Evolutionary conservation across 2,329 filamentous ascomycete genomes (phyloP), one percentile per base, ranked within the genome.

Genomic region (Pseudocercospora eumusae): DNA sequence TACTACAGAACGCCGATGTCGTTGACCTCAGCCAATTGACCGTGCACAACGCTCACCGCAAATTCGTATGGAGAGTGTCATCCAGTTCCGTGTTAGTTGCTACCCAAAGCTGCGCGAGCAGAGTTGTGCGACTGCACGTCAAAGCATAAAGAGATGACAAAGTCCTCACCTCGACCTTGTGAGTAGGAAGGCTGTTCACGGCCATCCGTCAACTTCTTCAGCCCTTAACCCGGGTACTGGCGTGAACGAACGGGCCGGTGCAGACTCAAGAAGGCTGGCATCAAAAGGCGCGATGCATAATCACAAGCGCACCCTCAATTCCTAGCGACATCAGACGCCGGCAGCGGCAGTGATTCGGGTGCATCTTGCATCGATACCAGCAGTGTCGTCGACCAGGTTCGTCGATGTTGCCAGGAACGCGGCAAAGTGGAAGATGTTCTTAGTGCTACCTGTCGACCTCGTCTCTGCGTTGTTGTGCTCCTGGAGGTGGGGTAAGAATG

Each of bases 11-110:
- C 23, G 63, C 58, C 53, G 57, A 63, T 54, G 44, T 59, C 52
- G 64, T 63, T 56, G 57, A 44, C 3, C 42, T 49, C 42, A 60
- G 21, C 33, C 44, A 50, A 25, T 36, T 50, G 62, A 40, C 60
- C 53, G 59, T 60, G 63, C 58, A 55, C 42, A 56, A 59, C 60
- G 40, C 56, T 66, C 64, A 68, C 64, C 66, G 66, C 64, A 68
- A 64, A 42, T 56, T 66, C 42, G 28, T 36, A 33, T 54, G 52
- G 31, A 54, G 52, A 33, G 21, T 4, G 45, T 56, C 25, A n/a
- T 53, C 50, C 54, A 44, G 45, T 54, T 59, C 49, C 23, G 61
- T 45, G 56, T 50, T 62, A 64, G 61, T 40, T 31, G 27, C 50
- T 63, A 25, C 56, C 58, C 58, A 63, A 60, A 61, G 53, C 57